Evolutionary conservation across 768 basidiomycete genomes (phyloP).

Genomic region (Fomitopsis serialis): DNA sequence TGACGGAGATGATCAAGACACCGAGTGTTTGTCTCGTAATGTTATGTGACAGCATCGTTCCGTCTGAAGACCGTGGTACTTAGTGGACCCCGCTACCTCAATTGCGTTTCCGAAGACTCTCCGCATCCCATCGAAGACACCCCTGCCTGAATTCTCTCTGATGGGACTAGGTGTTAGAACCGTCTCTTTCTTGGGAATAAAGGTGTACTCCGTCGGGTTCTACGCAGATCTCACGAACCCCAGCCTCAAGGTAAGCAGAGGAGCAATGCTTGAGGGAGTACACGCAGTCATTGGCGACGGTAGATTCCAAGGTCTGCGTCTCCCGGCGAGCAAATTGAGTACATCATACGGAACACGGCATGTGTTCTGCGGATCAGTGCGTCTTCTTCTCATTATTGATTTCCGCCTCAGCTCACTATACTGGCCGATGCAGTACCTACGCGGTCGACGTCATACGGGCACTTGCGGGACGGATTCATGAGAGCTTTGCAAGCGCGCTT

Average conservation of each 20-base stretch:
- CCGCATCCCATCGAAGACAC: conserved; percentile 55
- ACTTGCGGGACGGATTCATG: conserved; percentile 81
- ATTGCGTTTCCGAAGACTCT: conserved; percentile 69
- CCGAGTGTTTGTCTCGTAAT: conserved; percentile 9
- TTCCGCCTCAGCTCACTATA: neutral
- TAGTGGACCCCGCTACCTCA: conserved; percentile 72
- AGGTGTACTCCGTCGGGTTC: conserved; percentile 88
- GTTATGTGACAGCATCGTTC: neutral
- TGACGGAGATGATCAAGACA: conserved; percentile 11
- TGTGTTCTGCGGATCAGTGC: conserved; percentile 73
- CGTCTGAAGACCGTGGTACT: neutral
- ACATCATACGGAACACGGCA: conserved; percentile 61
- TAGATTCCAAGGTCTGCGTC: conserved; percentile 53
- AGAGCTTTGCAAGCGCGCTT: conserved; percentile 65
- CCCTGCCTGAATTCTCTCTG: conserved; percentile 58
- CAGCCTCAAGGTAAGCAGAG: conserved; percentile 44
- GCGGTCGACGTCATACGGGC: conserved; percentile 68
- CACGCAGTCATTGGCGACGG: neutral
- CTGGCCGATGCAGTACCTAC: conserved; percentile 56
- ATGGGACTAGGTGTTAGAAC: conserved; percentile 84
- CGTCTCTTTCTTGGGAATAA: conserved; percentile 82
- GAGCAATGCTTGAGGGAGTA: too few relatives aligned
- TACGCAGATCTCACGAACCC: conserved; percentile 79
- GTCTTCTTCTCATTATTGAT: conserved; percentile 10
- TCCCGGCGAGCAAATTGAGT: conserved; percentile 63